Percentiles rank a stretch among this genome's conserved stretches.
These are phyloP conservation scores for Neckera pumila DNA, from an alignment of 225 moss, liverwort and hornwort genomes.

Conservation along the genomic window DNA sequence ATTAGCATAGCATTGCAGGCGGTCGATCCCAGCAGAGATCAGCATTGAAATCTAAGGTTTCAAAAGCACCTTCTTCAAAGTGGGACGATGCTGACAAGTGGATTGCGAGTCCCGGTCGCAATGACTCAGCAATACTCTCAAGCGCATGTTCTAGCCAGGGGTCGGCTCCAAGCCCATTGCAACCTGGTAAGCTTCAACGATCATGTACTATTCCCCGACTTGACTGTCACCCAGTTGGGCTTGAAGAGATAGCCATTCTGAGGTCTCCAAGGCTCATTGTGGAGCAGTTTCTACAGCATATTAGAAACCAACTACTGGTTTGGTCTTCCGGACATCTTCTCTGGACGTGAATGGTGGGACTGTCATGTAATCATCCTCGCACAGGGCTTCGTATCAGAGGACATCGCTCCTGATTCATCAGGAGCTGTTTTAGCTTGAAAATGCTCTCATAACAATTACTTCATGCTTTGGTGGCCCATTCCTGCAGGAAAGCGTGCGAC, in stretches of 20 bases:
- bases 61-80: conserved; percentile 40
- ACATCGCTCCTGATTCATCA: neutral
- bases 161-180: conserved; percentile 10
- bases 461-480: neutral
- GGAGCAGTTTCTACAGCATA: neutral
- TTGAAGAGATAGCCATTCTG: neutral
- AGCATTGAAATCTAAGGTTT: neutral
- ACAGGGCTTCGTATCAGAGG: neutral
- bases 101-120: conserved; percentile 37
- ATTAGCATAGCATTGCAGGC: conserved; percentile 9
- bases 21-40: conserved; percentile 25
- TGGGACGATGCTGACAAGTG: conserved; percentile 69
- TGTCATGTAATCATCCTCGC: neutral
- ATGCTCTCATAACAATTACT: neutral
- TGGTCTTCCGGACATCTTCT: neutral
- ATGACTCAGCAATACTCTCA: conserved; percentile 11
- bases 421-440: neutral
- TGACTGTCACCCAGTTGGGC: neutral
- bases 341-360: neutral
- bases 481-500: conserved; percentile 20
- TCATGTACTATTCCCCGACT: neutral
- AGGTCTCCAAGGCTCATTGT: neutral
- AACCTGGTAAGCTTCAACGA: conserved; percentile 13
- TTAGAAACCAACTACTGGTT: neutral
- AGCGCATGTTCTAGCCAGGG: conserved; percentile 15